Evolutionary conservation across 1,139 yeast species (phyloP).

Genomic region (Yamadazyma jaroonii): DNA sequence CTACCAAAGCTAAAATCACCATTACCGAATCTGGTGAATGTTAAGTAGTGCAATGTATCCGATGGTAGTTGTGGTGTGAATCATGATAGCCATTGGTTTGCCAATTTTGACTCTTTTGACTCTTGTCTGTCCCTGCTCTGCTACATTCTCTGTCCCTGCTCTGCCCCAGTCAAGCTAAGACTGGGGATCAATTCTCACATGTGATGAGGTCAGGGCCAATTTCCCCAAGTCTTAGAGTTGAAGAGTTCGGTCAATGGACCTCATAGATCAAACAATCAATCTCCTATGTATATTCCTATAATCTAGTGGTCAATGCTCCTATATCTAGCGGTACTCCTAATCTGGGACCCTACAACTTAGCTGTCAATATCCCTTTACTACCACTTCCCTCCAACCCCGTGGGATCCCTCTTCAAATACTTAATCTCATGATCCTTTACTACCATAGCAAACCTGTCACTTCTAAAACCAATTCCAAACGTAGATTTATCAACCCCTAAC

Average conservation of each 20-base stretch:
- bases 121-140: too few relatives aligned
- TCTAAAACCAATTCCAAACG: conserved; percentile 59
- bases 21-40: conserved; percentile 87
- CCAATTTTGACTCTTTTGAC: too few relatives aligned
- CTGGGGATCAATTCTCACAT: too few relatives aligned
- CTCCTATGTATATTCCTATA: neutral
- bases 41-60: conserved; percentile 2
- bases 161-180: too few relatives aligned
- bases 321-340: too few relatives aligned
- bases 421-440: conserved; percentile 24
- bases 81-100: too few relatives aligned
- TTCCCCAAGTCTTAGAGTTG: too few relatives aligned
- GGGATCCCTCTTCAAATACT: conserved; percentile 14
- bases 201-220: too few relatives aligned
- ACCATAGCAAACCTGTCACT: conserved; percentile 73
- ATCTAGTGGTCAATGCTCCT: neutral
- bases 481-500: conserved; percentile 35
- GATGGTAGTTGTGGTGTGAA: too few relatives aligned
- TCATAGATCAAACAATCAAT: too few relatives aligned
- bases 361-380: conserved; percentile 60
- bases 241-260: too few relatives aligned
- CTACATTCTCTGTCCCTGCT: too few relatives aligned
- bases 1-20: conserved; percentile 73
- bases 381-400: conserved; percentile 47
- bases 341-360: conserved; percentile 53